These are phyloP conservation scores for Lonicera japonica DNA, from an alignment of 129 eudicot species.

Conservation along the genomic window DNA sequence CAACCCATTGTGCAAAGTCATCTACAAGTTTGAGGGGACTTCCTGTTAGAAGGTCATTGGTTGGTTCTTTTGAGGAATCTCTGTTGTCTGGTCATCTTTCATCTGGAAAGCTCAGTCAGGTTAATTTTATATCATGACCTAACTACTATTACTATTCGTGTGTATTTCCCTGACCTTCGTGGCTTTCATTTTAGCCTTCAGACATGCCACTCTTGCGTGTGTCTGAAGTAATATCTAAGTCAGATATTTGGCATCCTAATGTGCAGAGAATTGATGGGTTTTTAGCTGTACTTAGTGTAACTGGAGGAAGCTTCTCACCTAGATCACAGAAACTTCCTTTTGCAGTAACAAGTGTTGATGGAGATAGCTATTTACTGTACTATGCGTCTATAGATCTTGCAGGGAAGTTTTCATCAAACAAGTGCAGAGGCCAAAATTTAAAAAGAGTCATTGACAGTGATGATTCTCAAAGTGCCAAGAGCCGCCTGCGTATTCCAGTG, in stretches of 20 bases:
- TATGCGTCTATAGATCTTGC: slow-evolving; percentile 70
- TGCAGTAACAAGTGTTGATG: slow-evolving; percentile 77
- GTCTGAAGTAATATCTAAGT: slow-evolving; percentile 17
- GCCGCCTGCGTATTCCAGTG: slow-evolving; percentile 74
- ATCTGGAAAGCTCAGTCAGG: slow-evolving; percentile 60
- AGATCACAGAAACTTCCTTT: slow-evolving; percentile 84
- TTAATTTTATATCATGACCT: slow-evolving; percentile 18
- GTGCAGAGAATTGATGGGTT: slow-evolving; percentile 75
- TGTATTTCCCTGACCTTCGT: not conserved
- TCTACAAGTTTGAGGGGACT: slow-evolving; percentile 35
- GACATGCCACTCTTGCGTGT: slow-evolving; percentile 3
- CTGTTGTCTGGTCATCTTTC: slow-evolving; percentile 73
- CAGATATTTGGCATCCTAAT: slow-evolving; percentile 12
- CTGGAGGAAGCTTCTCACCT: slow-evolving; percentile 76
- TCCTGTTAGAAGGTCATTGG: slow-evolving; percentile 69
- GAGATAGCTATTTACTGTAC: slow-evolving; percentile 72
- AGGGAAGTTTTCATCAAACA: slow-evolving; percentile 31
- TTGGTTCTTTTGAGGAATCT: slow-evolving; percentile 92
- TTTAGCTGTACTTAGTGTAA: slow-evolving; percentile 66
- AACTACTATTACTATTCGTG: not conserved
- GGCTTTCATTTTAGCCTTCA: not conserved
- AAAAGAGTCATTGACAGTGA: slow-evolving; percentile 19
- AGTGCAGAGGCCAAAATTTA: slow-evolving; percentile 16
- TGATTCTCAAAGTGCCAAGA: slow-evolving; percentile 30
- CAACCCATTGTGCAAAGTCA: slow-evolving; percentile 10